These are phyloP conservation scores for Quercus glauca DNA, from an alignment of 306 rosid species.

Conservation along the genomic window DNA sequence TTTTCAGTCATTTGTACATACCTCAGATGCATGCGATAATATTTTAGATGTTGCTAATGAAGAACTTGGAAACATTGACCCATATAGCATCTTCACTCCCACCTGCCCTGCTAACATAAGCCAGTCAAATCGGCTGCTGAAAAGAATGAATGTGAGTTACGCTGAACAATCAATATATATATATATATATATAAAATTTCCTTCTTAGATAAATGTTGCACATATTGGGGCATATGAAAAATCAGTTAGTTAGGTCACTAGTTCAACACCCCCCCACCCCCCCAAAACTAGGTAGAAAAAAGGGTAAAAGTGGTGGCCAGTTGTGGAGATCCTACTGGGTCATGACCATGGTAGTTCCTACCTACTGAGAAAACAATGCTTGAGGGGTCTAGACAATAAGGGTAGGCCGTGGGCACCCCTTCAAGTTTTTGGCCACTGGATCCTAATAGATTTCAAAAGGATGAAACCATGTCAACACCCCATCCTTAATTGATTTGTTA, in stretches of 20 bases:
- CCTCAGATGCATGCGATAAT: conserved; percentile 54
- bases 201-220: background rate
- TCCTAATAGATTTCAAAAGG: background rate
- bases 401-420: no score
- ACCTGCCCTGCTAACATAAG: conserved; percentile 47
- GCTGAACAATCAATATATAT: background rate
- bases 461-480: background rate
- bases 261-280: no score
- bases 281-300: no score
- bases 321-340: no score
- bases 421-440: background rate
- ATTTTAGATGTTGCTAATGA: conserved; percentile 38
- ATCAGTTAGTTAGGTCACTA: no score
- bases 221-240: background rate
- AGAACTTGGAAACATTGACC: conserved; percentile 76
- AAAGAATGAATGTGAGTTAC: conserved; percentile 63
- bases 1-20: conserved; percentile 43
- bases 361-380: no score
- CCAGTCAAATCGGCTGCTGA: conserved; percentile 47
- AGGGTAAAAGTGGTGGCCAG: no score
- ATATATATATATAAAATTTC: background rate
- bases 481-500: background rate
- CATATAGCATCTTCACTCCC: conserved; percentile 76
- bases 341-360: no score
- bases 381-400: no score